Conservation (phyloP, 163 green algal species). For the Chloromonas sp. region DNA sequence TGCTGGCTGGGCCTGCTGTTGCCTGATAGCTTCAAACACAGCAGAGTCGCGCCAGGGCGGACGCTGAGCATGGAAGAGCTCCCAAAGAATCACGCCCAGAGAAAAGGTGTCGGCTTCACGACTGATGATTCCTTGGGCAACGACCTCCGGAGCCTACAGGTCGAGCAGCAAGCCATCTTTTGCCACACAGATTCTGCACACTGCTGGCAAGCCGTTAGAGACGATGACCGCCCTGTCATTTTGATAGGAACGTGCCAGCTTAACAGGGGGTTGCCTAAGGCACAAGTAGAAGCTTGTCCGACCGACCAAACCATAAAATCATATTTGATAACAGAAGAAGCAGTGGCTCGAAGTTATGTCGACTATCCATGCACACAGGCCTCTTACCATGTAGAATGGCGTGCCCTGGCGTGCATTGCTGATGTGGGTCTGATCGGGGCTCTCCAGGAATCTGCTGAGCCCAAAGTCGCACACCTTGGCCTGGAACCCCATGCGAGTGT, state of each 20-base stretch:
- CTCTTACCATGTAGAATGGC: conserved; percentile 13
- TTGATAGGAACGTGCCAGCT: too few species aligned
- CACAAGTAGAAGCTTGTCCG: too few species aligned
- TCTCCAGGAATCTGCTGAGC: conserved; percentile 14
- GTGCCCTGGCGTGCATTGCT: conserved; percentile 13
- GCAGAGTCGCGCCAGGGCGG: conserved; percentile 4
- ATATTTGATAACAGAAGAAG: too few species aligned
- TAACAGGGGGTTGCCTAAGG: too few species aligned
- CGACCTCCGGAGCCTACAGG: conserved; percentile 16
- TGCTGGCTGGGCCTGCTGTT: not conserved
- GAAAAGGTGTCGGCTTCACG: conserved; percentile 22
- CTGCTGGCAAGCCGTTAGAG: too few species aligned
- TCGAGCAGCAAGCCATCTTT: too few species aligned
- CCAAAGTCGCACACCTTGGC: conserved; percentile 27
- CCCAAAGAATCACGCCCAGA: conserved; percentile 28
- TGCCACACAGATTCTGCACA: too few species aligned
- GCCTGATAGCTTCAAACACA: not conserved
- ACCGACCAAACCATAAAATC: too few species aligned
- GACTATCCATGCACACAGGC: too few species aligned
- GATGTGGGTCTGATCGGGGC: conserved; percentile 14
- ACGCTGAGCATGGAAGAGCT: conserved; percentile 12
- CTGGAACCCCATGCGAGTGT: conserved; percentile 36
- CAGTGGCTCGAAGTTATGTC: too few species aligned
- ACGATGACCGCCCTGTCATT: too few species aligned
- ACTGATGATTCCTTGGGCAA: conserved; percentile 18